phyloP scores from a whole-genome alignment of 441 rosid genomes.

The Eutrema salsugineum region DNA sequence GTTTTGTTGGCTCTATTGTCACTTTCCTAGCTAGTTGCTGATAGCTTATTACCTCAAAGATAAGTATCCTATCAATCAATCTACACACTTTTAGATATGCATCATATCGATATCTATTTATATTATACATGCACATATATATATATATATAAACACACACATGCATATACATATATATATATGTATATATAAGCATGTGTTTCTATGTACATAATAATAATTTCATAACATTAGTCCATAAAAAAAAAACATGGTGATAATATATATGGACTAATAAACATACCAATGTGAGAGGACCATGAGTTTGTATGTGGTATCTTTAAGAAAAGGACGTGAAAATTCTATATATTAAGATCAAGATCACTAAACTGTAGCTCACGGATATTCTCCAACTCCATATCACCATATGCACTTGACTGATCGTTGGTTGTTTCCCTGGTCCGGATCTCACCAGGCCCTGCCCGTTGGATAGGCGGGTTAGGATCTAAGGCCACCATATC shows the following conservation, averaged over 20 bases:
- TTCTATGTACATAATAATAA: not conserved
- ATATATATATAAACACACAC: no score
- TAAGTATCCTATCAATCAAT: slow-evolving; percentile 27
- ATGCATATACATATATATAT: not conserved
- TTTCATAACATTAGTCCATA: not conserved
- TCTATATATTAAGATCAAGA: no score
- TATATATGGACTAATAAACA: slow-evolving; percentile 3
- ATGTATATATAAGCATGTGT: slow-evolving; percentile 7
- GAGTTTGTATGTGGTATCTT: slow-evolving; percentile 21
- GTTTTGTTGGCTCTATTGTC: not conserved
- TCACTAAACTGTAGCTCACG: no score
- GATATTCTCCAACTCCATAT: no score
- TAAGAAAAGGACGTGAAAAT: slow-evolving; percentile 23
- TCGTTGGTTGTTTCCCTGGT: no score
- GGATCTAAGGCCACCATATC: no score
- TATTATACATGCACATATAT: not conserved
- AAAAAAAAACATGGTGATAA: not conserved
- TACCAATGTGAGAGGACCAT: slow-evolving; percentile 13
- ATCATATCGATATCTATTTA: slow-evolving; percentile 14
- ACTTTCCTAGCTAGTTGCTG: slow-evolving; percentile 25
- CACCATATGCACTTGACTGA: no score
- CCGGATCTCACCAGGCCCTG: no score
- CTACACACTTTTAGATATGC: slow-evolving; percentile 25
- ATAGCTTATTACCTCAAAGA: slow-evolving; percentile 30
- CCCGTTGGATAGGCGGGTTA: no score